Percentiles rank a stretch among this genome's conserved stretches.
These are phyloP conservation scores for Candida sanyiensis DNA, from an alignment of 805 yeast genomes.

Conservation along the genomic window DNA sequence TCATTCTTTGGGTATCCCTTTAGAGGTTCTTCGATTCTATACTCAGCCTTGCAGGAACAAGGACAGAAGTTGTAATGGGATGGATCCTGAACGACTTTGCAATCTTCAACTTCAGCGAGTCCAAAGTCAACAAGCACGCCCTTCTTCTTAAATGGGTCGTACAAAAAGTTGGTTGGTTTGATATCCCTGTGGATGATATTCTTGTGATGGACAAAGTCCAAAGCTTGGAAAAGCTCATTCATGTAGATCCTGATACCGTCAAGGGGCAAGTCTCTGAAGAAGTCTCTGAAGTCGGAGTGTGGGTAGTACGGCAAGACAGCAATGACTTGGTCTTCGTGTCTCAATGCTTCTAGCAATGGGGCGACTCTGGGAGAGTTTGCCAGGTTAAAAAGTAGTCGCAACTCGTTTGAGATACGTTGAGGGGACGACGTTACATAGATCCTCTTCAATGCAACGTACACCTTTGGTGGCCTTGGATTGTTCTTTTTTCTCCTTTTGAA, in stretches of 20 bases:
- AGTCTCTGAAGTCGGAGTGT: slow-evolving; percentile 85
- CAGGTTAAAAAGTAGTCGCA: slow-evolving; percentile 65
- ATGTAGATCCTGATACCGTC: slow-evolving; percentile 78
- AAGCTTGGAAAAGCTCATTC: slow-evolving; percentile 69
- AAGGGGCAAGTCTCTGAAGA: slow-evolving; percentile 73
- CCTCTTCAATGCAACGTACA: slow-evolving; percentile 79
- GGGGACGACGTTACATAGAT: slow-evolving; percentile 96
- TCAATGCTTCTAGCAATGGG: slow-evolving; percentile 80
- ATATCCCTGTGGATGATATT: slow-evolving; percentile 75
- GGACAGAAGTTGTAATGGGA: slow-evolving; percentile 43
- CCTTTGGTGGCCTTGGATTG: slow-evolving; percentile 10
- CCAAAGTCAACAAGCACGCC: slow-evolving; percentile 85
- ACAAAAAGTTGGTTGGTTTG: slow-evolving; percentile 70
- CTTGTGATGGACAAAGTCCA: slow-evolving; percentile 58
- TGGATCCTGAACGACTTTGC: slow-evolving; percentile 16
- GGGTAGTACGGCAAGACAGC: slow-evolving; percentile 89
- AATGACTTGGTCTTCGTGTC: slow-evolving; percentile 86
- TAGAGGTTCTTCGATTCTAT: slow-evolving; percentile 26
- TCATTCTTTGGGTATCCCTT: slow-evolving; percentile 85
- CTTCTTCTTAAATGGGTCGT: slow-evolving; percentile 40
- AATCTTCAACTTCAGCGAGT: slow-evolving; percentile 44
- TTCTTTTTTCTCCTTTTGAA: slow-evolving; percentile 33
- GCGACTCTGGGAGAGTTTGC: slow-evolving; percentile 73
- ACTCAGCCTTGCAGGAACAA: slow-evolving; percentile 34
- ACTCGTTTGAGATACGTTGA: slow-evolving; percentile 81